A percentile compares a stretch with the other conserved stretches of the same genome.
phyloP scores from a whole-genome alignment of 345 rosid genomes.

The Arabidopsis arenosa region DNA sequence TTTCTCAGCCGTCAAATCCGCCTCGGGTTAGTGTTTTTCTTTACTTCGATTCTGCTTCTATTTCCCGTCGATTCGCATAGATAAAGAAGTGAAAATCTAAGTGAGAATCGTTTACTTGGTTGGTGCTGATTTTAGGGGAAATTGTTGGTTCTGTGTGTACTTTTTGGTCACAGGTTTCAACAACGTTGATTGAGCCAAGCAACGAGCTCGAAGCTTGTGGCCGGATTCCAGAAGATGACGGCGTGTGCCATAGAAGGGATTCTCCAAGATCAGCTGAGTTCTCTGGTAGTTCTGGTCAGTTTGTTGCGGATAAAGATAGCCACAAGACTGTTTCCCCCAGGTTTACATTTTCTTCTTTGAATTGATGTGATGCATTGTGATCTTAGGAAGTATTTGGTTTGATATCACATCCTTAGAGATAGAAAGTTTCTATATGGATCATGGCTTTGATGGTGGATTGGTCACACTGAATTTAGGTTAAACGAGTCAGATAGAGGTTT shows the following conservation, averaged over 20 bases:
- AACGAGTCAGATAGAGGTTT: background rate
- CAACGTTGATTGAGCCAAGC: constrained; percentile 55
- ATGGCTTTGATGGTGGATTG: background rate
- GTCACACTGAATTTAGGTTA: constrained; percentile 4
- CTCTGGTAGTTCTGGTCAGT: constrained; percentile 44
- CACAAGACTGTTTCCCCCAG: constrained; percentile 56
- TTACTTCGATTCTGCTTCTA: background rate
- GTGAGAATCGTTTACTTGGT: background rate
- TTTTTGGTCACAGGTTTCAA: constrained; percentile 48
- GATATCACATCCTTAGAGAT: background rate
- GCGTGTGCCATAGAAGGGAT: constrained; percentile 50
- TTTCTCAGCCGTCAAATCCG: constrained; percentile 50
- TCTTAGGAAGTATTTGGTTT: background rate
- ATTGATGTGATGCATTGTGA: background rate
- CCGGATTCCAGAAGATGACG: constrained; percentile 53
- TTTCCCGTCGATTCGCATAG: background rate
- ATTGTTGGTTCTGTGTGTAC: constrained; percentile 5
- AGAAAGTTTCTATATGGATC: background rate
- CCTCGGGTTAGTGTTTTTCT: constrained; percentile 51
- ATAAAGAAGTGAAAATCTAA: background rate
- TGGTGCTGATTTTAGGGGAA: background rate
- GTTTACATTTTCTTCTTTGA: constrained; percentile 35
- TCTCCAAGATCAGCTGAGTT: constrained; percentile 55
- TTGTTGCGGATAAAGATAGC: constrained; percentile 51
- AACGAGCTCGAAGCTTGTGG: constrained; percentile 53